Percentiles rank a stretch among this genome's conserved stretches.
Evolutionary conservation across 2,329 filamentous ascomycete species (phyloP).

Genomic region (Cytospora piceicola): DNA sequence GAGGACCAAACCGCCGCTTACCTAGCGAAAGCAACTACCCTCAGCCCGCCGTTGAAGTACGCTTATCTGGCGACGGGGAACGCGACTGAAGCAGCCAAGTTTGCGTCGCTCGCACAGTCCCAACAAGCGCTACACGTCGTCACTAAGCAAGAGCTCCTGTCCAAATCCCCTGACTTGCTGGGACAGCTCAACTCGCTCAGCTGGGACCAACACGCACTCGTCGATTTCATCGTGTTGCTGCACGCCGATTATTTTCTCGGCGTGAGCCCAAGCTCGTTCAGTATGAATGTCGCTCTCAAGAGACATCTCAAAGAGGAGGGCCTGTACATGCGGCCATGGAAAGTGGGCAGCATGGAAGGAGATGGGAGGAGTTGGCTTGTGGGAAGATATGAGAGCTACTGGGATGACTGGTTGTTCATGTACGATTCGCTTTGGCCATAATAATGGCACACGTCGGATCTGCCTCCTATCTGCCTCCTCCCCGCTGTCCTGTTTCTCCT

Average conservation of each 20-base stretch:
- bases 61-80: conserved; percentile 54
- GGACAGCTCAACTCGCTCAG: conserved; percentile 43
- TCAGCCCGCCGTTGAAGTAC: conserved; percentile 34
- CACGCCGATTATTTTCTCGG: conserved; percentile 47
- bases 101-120: conserved; percentile 41
- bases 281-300: conserved; percentile 51
- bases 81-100: conserved; percentile 45
- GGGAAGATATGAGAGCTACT: conserved; percentile 50
- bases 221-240: conserved; percentile 48
- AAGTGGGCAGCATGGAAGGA: conserved; percentile 44
- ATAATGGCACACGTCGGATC: neutral
- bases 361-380: conserved; percentile 49
- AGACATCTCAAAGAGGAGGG: conserved; percentile 47
- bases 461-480: neutral
- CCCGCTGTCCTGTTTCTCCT: neutral
- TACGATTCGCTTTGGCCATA: conserved; percentile 51
- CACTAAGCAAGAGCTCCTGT: conserved; percentile 45
- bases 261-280: conserved; percentile 53
- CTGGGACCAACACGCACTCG: conserved; percentile 50
- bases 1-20: conserved; percentile 47
- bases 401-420: conserved; percentile 54
- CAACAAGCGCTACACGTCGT: conserved; percentile 41
- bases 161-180: conserved; percentile 32
- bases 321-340: conserved; percentile 49
- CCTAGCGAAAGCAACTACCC: conserved; percentile 39